Percentiles rank a stretch among this genome's conserved stretches.
Conservation (phyloP, 2,329 filamentous ascomycete genomes). For the Arthrobotrys sphaeroides region DNA sequence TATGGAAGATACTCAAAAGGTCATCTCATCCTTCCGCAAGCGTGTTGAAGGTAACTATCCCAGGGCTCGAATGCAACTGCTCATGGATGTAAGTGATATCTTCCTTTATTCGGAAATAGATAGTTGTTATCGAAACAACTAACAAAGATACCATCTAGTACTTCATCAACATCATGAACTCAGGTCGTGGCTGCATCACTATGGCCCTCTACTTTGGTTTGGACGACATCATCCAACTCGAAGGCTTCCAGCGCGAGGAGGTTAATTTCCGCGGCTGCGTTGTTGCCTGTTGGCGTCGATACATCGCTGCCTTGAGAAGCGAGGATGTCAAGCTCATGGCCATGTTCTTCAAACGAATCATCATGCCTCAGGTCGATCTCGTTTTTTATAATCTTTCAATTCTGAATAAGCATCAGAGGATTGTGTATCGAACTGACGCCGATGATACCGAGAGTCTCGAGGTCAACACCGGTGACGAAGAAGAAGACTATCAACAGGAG, state of each 20-base stretch:
- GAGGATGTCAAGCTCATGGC: background rate
- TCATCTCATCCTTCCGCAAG: background rate
- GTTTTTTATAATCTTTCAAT: conserved; percentile 6
- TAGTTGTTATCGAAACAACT: no score
- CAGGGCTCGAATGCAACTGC: background rate
- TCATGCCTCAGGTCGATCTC: conserved; percentile 31
- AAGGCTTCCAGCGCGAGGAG: background rate
- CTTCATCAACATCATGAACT: conserved; percentile 17
- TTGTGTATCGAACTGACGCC: background rate
- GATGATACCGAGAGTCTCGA: background rate
- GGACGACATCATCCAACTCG: background rate
- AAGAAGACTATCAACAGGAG: background rate
- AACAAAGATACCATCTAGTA: conserved; percentile 3
- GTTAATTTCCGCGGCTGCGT: background rate
- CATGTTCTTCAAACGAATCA: background rate
- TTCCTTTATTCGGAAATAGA: no score
- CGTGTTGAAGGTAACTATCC: background rate
- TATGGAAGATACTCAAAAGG: conserved; percentile 3
- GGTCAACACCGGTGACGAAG: background rate
- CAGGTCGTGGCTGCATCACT: background rate
- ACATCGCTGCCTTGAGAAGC: conserved; percentile 10
- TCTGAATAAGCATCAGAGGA: background rate
- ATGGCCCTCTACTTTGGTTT: conserved; percentile 20
- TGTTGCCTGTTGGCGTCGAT: conserved; percentile 23
- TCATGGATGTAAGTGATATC: conserved; percentile 17